These are phyloP conservation scores for Hyaloscypha bicolor DNA, from an alignment of 495 filamentous ascomycete species.

Conservation along the genomic window DNA sequence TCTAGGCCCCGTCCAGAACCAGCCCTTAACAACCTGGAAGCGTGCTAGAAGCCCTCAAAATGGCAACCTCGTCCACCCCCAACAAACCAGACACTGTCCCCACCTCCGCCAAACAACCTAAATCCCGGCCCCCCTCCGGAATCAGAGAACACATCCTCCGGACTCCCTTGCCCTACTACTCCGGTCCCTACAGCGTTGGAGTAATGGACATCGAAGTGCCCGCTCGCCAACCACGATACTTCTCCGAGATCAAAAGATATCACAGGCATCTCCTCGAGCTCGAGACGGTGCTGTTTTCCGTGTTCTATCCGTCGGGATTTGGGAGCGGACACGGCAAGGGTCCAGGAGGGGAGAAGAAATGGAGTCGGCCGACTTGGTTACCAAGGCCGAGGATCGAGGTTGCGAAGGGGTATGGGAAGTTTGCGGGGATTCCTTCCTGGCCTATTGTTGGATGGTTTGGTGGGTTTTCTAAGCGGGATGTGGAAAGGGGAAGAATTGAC, in stretches of 20 bases:
- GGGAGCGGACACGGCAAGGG: constrained; percentile 14
- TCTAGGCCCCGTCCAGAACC: neutral
- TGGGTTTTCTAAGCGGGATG: neutral
- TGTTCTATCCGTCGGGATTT: constrained; percentile 65
- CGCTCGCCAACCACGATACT: constrained; percentile 43
- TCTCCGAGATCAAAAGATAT: constrained; percentile 47
- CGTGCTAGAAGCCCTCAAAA: neutral
- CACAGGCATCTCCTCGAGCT: constrained; percentile 44
- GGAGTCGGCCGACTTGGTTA: constrained; percentile 56
- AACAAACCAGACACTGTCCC: constrained; percentile 16
- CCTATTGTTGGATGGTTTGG: constrained; percentile 47
- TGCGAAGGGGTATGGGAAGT: constrained; percentile 56
- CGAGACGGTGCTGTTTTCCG: constrained; percentile 63
- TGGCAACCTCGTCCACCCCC: neutral
- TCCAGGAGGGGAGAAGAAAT: constrained; percentile 35
- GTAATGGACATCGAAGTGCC: constrained; percentile 67
- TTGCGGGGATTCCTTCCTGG: constrained; percentile 46
- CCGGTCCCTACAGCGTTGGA: constrained; percentile 64
- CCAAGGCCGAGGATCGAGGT: constrained; percentile 48
- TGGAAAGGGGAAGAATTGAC: neutral
- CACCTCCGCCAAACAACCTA: constrained; percentile 8
- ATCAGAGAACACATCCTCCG: constrained; percentile 46
- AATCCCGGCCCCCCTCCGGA: constrained; percentile 28
- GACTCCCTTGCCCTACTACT: constrained; percentile 57
- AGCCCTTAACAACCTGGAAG: neutral